These are phyloP conservation scores for Populus alba DNA, from an alignment of 345 rosid species.

Conservation along the genomic window DNA sequence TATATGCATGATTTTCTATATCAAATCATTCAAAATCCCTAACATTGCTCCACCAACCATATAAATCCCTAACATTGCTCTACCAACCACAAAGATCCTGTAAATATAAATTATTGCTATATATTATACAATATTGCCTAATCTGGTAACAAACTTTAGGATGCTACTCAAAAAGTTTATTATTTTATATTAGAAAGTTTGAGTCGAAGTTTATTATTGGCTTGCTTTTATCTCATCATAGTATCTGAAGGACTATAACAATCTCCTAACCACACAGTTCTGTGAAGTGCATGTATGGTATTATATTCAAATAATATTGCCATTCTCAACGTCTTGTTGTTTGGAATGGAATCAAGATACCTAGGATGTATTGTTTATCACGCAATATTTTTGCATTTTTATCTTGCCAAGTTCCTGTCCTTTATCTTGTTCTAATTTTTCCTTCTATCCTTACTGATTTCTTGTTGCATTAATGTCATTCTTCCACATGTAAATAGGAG, in stretches of 20 bases:
- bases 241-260: background rate
- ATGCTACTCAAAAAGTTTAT: background rate
- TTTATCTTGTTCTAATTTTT: background rate
- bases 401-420: background rate
- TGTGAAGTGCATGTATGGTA: background rate
- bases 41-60: too few species aligned
- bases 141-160: background rate
- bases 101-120: too few species aligned
- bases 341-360: background rate
- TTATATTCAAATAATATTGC: background rate
- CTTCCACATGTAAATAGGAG: background rate
- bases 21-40: too few species aligned
- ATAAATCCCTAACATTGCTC: too few species aligned
- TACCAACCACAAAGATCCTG: too few species aligned
- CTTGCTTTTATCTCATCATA: background rate
- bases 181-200: background rate
- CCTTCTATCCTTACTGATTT: background rate
- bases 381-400: background rate
- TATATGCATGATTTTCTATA: too few species aligned
- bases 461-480: background rate
- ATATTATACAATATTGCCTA: too few species aligned
- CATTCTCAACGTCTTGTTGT: background rate
- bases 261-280: background rate
- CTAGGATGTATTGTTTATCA: background rate
- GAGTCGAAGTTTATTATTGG: background rate